Conservation (phyloP, 164 flowering plant genomes). For the Annona cherimola region DNA sequence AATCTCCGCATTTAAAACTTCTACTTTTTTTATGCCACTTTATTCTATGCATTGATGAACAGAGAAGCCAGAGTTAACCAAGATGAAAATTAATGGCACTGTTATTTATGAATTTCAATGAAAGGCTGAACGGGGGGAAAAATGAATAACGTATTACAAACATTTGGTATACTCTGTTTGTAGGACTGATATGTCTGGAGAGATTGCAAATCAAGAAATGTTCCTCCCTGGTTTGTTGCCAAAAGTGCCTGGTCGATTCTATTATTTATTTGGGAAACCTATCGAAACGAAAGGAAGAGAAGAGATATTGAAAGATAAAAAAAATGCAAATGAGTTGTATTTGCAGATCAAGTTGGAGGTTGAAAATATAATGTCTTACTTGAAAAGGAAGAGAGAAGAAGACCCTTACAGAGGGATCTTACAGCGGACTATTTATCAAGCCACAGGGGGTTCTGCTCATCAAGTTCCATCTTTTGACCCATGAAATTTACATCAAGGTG, state of each 20-base stretch:
- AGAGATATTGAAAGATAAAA: slow-evolving; percentile 40
- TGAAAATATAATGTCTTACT: slow-evolving; percentile 40
- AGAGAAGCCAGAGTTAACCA: neutral
- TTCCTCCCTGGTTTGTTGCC: slow-evolving; percentile 58
- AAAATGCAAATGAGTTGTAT: slow-evolving; percentile 50
- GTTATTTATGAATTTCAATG: neutral
- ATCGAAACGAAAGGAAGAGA: slow-evolving; percentile 54
- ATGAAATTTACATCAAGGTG: slow-evolving; percentile 13
- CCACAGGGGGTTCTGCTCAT: slow-evolving; percentile 19
- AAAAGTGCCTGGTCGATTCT: slow-evolving; percentile 80
- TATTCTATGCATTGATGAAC: neutral
- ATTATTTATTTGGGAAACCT: slow-evolving; percentile 82
- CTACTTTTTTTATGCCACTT: neutral
- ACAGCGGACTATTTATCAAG: slow-evolving; percentile 46
- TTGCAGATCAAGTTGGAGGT: slow-evolving; percentile 61
- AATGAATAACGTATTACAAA: neutral
- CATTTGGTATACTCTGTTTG: neutral
- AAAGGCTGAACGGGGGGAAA: neutral
- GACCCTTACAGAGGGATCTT: slow-evolving; percentile 69
- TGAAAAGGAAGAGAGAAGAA: slow-evolving; percentile 66
- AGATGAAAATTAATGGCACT: neutral
- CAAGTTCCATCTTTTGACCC: slow-evolving; percentile 43
- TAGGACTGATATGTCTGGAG: slow-evolving; percentile 45
- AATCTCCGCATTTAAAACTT: neutral
- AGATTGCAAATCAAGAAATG: slow-evolving; percentile 46